Conservation (phyloP, 345 rosid species). For the Linum trigynum region DNA sequence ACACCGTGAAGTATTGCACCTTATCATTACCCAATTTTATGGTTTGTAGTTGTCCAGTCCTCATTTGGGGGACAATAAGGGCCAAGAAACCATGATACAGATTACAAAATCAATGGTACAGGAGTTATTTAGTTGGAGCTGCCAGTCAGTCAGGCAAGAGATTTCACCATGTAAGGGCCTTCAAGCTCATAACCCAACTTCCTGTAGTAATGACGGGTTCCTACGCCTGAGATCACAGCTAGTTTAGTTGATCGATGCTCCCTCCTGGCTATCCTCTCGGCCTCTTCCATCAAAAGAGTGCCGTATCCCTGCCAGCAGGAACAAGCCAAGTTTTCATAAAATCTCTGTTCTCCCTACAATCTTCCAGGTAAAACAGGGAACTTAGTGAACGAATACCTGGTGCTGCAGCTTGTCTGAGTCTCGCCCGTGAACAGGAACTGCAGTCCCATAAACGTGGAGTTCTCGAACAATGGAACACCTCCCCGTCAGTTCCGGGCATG, state of each 20-base stretch:
- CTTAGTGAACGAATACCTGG: constrained; percentile 42
- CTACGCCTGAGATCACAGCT: constrained; percentile 90
- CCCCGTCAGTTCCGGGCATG: constrained; percentile 83
- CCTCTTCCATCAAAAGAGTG: constrained; percentile 96
- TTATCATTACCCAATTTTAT: too few relatives aligned
- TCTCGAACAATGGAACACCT: constrained; percentile 94
- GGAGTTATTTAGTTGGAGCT: neutral
- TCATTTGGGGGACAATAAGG: too few relatives aligned
- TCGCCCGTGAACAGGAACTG: constrained; percentile 98
- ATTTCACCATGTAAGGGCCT: constrained; percentile 95
- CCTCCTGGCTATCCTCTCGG: constrained; percentile 69
- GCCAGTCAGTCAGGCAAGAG: constrained; percentile 28
- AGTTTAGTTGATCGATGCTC: constrained; percentile 82
- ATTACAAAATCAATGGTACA: constrained; percentile 12
- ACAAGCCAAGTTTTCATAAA: neutral
- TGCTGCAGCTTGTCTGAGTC: constrained; percentile 95
- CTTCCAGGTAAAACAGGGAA: too few relatives aligned
- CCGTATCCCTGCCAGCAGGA: constrained; percentile 62
- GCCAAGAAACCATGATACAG: too few relatives aligned
- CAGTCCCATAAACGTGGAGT: constrained; percentile 99
- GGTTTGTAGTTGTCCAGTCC: too few relatives aligned
- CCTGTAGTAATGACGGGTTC: constrained; percentile 92
- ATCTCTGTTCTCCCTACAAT: too few relatives aligned
- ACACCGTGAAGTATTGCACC: too few relatives aligned
- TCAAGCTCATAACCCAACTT: constrained; percentile 87